A percentile compares a stretch with the other conserved stretches of the same genome.
phyloP scores from a whole-genome alignment of 441 rosid genomes.

The Breynia disticha region DNA sequence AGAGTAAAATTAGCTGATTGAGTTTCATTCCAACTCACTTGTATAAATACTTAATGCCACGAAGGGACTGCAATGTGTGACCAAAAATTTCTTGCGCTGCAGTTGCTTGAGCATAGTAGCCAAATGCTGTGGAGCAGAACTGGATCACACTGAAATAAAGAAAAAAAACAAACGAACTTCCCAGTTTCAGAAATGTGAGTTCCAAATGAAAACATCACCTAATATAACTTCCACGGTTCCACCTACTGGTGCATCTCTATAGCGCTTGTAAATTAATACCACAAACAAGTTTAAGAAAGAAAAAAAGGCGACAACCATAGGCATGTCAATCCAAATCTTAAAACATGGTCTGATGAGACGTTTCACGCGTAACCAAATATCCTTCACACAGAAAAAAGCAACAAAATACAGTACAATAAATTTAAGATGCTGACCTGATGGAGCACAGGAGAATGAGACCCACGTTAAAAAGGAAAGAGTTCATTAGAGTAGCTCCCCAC shows the following conservation, averaged over 20 bases:
- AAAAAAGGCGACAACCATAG: no score
- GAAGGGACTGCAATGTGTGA: slow-evolving; percentile 91
- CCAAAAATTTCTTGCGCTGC: slow-evolving; percentile 98
- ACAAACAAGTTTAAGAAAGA: no score
- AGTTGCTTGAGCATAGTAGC: slow-evolving; percentile 98
- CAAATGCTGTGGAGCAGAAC: slow-evolving; percentile 94
- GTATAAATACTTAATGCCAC: slow-evolving; percentile 90
- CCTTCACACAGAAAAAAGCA: background rate
- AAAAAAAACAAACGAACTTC: background rate
- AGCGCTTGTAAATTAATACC: no score
- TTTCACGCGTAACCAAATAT: background rate
- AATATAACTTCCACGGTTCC: no score
- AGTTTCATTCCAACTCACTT: slow-evolving; percentile 46
- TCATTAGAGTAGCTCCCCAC: slow-evolving; percentile 99
- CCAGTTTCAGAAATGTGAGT: background rate
- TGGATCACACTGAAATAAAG: slow-evolving; percentile 91
- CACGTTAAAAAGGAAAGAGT: slow-evolving; percentile 96
- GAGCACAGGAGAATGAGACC: slow-evolving; percentile 93
- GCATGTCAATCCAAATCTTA: no score
- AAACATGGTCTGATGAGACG: no score
- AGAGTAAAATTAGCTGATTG: background rate
- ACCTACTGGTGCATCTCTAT: no score
- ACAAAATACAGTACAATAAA: background rate
- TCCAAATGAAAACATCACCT: no score
- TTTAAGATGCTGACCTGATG: slow-evolving; percentile 49